Base-by-base conservation (phyloP, 352 stramenopile genomes). In the Saprolegnia parasitica region DNA sequence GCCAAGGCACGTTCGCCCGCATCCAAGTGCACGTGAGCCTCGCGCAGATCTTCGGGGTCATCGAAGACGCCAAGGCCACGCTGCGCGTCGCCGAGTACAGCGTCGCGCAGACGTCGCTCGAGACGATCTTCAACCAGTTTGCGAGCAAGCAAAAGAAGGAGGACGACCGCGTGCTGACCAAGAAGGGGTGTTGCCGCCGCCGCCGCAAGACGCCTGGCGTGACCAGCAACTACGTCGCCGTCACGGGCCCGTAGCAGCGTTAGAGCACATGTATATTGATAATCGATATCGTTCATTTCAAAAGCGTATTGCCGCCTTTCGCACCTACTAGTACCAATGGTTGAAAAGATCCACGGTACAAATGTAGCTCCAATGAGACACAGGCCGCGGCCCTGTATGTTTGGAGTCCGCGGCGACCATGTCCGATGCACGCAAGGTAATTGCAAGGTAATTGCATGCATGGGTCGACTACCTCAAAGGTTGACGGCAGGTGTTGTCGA, bases 101-200 rank as follows among this genome's bases (percentile, higher is more conserved):
- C 39, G 74, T 96, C 49, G 77, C 79, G 13, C 88, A 96, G 73
- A 91, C 83, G 16, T 90, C 79, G 45, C 77, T 96, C 32, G 89
- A 96, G 70, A 79, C 89, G 57, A 91, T 96, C 47, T 96, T 96
- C 78, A 93, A 95, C 71, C 15, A 76, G 40, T 96, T 96, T 67
- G 89, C 89, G 40, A 77, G 76, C 5, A 76, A 72, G 46, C 56
- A 72, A 60, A 79, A 61, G 74, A 79, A 61, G 71, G 70, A 52
- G 71, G 72, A 49, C 42, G 42, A 49, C 42, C 42, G 42, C 13
- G 18, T n/a, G 42, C 13, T 49, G 1, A 15, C 42, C 42, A 49
- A 15, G 11, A n/a, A 15, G 10, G 42, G 42, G 42, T 49, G 42
- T 8, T 49, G 42, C 42, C 42, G 42, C 42, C 42, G 42, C 18